Conservation (phyloP, 768 basidiomycete species). For the Chalciporus chontae region DNA sequence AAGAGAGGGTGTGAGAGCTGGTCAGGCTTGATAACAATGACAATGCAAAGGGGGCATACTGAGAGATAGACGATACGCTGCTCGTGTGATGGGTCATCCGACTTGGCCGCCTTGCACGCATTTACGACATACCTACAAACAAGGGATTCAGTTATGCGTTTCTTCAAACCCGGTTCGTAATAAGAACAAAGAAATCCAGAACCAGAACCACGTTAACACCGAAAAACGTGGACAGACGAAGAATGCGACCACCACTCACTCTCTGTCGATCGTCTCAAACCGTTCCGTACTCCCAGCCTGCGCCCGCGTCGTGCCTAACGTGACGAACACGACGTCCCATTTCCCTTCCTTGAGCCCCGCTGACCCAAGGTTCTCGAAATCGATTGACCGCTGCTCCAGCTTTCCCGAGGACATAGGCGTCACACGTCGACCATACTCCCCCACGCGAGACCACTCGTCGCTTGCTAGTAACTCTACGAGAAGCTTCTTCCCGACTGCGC, state of each 20-base stretch:
- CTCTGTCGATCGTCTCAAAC: conserved; percentile 76
- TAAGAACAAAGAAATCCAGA: too few species aligned
- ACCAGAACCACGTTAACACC: too few species aligned
- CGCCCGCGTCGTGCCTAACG: conserved; percentile 66
- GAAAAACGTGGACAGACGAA: too few species aligned
- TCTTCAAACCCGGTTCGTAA: too few species aligned
- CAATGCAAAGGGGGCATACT: conserved; percentile 20
- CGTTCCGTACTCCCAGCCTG: conserved; percentile 58
- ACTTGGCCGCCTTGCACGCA: conserved; percentile 63
- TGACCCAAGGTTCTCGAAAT: conserved; percentile 63
- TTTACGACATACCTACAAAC: conserved; percentile 63
- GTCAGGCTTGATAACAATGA: conserved; percentile 25
- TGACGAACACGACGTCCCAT: conserved; percentile 76
- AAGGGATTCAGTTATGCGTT: too few species aligned
- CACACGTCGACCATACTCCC: conserved; percentile 66
- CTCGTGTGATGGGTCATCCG: conserved; percentile 37
- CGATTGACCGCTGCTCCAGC: conserved; percentile 61
- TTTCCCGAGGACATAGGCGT: conserved; percentile 50
- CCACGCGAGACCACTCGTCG: conserved; percentile 52
- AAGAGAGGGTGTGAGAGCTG: neutral
- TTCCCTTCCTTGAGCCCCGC: conserved; percentile 49
- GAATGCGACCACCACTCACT: conserved; percentile 39
- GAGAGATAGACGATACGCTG: conserved; percentile 74
- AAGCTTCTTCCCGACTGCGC: conserved; percentile 60
- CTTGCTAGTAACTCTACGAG: conserved; percentile 60